Evolutionary conservation across 768 basidiomycete species (phyloP), one percentile per base, ranked within the genome.

Genomic region (Leucocoprinus birnbaumii): DNA sequence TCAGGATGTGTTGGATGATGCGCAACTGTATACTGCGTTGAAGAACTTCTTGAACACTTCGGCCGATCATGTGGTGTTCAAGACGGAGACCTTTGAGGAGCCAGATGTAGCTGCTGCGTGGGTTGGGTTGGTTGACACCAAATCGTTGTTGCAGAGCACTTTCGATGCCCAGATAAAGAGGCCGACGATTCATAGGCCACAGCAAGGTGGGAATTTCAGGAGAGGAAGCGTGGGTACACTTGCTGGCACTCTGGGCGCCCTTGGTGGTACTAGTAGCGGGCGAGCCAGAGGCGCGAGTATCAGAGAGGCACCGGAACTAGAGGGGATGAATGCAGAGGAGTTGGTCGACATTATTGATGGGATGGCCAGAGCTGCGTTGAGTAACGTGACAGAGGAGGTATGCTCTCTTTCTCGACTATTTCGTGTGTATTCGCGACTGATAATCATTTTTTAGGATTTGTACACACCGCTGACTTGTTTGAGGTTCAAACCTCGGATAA

Each of bases 401-500:
- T 57, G 72, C 51, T 44, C 43, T 2, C 16, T 45, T 21, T 44
- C 48, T 51, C 25, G 16, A 5, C 38, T 13, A 41, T 44, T 62
- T 16, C n/a, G n/a, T n/a, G n/a, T 52, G 22, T 56, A 19, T 46
- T 9, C 51, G 13, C 14, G n/a, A 27, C 22, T 50, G 42, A 34
- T 35, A 37, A 22, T 57, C 27, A 52, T 43, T 16, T 13, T 59
- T 5, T 48, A 92, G 89, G 91, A 93, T 68, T 73, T 94, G 35
- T 87, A 90, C 61, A 74, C 41, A 84, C 87, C 6, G 81, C 85
- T 3, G 91, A 94, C 65, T 69, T 92, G 16, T 76, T 94, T 9
- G 91, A 94, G 67, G 82, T 90, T 0, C 91, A 94, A 66, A 84
- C 82, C 1, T 80, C 83, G 14, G 91, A 94, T 65, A 82, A 84